These are phyloP conservation scores for Leptodermis oblonga DNA, from an alignment of 257 asterid genomes.

Conservation along the genomic window DNA sequence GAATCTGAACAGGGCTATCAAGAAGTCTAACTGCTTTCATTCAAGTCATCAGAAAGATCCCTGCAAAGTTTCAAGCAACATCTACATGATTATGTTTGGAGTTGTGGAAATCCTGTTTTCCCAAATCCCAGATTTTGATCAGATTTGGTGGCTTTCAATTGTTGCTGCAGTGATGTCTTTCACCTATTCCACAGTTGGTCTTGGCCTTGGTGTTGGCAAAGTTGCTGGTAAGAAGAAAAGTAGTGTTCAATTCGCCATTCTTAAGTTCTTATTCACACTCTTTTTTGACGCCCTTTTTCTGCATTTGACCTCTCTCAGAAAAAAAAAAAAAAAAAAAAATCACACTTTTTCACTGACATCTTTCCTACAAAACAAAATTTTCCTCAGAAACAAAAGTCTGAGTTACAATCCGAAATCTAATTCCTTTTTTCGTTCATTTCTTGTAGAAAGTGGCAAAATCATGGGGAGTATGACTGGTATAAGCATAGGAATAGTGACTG, in stretches of 20 bases:
- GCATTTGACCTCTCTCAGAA: too few relatives aligned
- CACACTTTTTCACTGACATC: too few relatives aligned
- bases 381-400: too few relatives aligned
- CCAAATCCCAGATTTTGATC: slow-evolving; percentile 51
- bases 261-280: background rate
- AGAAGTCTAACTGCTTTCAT: slow-evolving; percentile 44
- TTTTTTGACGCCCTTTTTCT: background rate
- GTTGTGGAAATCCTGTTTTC: slow-evolving; percentile 38
- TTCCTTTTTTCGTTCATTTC: background rate
- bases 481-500: slow-evolving; percentile 58
- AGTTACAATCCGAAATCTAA: background rate
- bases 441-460: slow-evolving; percentile 51
- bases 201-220: slow-evolving; percentile 51
- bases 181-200: slow-evolving; percentile 48
- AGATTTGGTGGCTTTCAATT: slow-evolving; percentile 52
- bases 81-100: slow-evolving; percentile 52
- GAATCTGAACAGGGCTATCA: slow-evolving; percentile 36
- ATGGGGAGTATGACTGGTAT: slow-evolving; percentile 72
- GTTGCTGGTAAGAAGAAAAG: slow-evolving; percentile 32
- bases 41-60: slow-evolving; percentile 34
- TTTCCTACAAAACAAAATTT: too few relatives aligned
- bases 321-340: too few relatives aligned
- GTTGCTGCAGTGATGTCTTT: slow-evolving; percentile 59
- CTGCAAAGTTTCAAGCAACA: slow-evolving; percentile 40
- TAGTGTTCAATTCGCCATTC: background rate